Evolutionary conservation across 768 basidiomycete genomes (phyloP).

Genomic region (Rhodotorula paludigena): DNA sequence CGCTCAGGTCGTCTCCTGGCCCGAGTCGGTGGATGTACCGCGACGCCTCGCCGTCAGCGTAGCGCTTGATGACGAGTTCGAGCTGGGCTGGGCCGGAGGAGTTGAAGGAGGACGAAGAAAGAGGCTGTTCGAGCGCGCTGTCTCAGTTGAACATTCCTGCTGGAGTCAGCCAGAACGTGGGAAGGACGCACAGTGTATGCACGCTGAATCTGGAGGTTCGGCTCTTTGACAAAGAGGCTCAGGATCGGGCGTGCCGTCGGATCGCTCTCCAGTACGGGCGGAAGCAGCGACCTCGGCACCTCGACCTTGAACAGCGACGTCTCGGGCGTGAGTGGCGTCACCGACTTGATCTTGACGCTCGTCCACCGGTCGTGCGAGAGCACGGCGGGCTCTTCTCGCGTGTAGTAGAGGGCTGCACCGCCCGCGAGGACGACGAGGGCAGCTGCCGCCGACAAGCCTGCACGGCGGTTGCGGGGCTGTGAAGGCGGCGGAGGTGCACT

Average conservation of each 20-base stretch:
- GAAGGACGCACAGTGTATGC: constrained; percentile 36
- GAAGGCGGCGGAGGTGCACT: background rate
- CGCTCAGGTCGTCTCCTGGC: constrained; percentile 27
- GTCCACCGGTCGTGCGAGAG: constrained; percentile 37
- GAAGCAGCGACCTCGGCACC: constrained; percentile 27
- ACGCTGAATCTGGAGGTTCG: constrained; percentile 42
- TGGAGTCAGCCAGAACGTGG: too few relatives aligned
- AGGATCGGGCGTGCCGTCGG: constrained; percentile 27
- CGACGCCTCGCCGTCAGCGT: constrained; percentile 40
- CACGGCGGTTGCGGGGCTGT: background rate
- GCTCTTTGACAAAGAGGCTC: constrained; percentile 41
- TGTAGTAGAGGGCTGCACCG: background rate
- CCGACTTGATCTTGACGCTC: constrained; percentile 21
- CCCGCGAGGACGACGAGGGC: background rate
- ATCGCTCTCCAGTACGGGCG: constrained; percentile 4
- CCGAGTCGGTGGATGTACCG: constrained; percentile 36
- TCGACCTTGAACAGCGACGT: constrained; percentile 34
- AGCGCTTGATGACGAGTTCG: constrained; percentile 42
- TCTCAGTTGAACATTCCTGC: background rate
- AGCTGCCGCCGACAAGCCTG: background rate
- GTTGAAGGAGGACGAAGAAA: constrained; percentile 29
- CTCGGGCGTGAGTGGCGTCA: constrained; percentile 30
- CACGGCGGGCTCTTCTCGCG: background rate
- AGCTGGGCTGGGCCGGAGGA: constrained; percentile 16
- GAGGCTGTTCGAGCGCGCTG: constrained; percentile 9